Evolutionary conservation across 257 asterid genomes (phyloP).

Genomic region (Phtheirospermum japonicum): DNA sequence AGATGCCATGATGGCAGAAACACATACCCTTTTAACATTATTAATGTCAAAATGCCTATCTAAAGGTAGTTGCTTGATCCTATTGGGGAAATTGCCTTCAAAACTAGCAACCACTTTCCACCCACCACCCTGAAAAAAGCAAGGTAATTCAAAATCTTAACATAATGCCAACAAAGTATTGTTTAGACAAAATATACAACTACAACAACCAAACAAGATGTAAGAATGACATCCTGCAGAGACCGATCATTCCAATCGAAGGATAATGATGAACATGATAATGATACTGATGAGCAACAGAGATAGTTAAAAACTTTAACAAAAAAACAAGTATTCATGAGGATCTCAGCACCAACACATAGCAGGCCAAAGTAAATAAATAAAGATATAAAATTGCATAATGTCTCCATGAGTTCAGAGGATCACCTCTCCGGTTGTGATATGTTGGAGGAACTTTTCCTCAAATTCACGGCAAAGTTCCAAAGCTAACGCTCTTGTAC

Average conservation of each 20-base stretch:
- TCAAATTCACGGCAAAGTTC: conserved; percentile 99
- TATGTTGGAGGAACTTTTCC: conserved; percentile 98
- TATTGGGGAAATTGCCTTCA: conserved; percentile 94
- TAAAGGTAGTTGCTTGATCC: conserved; percentile 93
- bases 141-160: conserved; percentile 3
- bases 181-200: background rate
- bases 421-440: conserved; percentile 59
- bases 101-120: conserved; percentile 99
- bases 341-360: background rate
- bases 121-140: conserved; percentile 73
- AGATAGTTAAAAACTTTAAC: background rate
- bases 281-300: background rate
- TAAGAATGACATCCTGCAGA: background rate
- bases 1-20: conserved; percentile 14
- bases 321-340: background rate
- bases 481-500: conserved; percentile 90
- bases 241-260: background rate
- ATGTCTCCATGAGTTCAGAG: conserved; percentile 1
- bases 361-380: background rate
- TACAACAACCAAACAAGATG: background rate
- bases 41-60: conserved; percentile 86
- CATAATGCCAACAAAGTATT: background rate
- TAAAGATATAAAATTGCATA: background rate
- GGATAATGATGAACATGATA: background rate
- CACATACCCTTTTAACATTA: conserved; percentile 76